Evolutionary conservation across 768 basidiomycete genomes (phyloP).

Genomic region (Naganishia randhawae): DNA sequence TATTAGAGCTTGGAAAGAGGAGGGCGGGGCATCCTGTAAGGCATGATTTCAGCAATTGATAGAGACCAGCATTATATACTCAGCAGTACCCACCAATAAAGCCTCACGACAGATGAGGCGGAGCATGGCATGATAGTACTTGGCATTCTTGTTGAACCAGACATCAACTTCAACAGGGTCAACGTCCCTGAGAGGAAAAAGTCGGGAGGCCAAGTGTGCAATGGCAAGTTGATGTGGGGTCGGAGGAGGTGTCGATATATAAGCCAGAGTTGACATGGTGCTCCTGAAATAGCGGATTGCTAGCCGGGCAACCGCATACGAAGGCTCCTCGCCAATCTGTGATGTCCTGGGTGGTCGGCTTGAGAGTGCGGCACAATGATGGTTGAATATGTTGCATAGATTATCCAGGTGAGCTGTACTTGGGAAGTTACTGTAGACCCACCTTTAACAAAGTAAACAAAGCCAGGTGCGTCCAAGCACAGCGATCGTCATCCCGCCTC

Average conservation of each 20-base stretch:
- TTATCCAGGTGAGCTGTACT: too few species aligned
- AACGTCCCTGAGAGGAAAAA: conserved; percentile 13
- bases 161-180: conserved; percentile 22
- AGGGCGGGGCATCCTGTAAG: background rate
- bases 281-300: background rate
- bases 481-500: conserved; percentile 17
- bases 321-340: too few species aligned
- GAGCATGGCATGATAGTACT: conserved; percentile 22
- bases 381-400: too few species aligned
- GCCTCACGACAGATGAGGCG: conserved; percentile 23
- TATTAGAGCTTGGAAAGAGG: conserved; percentile 1
- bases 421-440: too few species aligned
- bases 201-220: conserved; percentile 7
- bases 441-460: conserved; percentile 23
- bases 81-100: conserved; percentile 11
- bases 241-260: conserved; percentile 27
- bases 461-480: background rate
- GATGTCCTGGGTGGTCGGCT: too few species aligned
- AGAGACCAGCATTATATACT: background rate
- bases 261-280: conserved; percentile 23
- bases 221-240: conserved; percentile 19
- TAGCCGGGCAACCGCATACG: too few species aligned
- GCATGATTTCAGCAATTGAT: background rate
- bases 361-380: too few species aligned
- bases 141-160: conserved; percentile 29